These are phyloP conservation scores for Scutellaria minor DNA, from an alignment of 257 asterid species.

Conservation along the genomic window DNA sequence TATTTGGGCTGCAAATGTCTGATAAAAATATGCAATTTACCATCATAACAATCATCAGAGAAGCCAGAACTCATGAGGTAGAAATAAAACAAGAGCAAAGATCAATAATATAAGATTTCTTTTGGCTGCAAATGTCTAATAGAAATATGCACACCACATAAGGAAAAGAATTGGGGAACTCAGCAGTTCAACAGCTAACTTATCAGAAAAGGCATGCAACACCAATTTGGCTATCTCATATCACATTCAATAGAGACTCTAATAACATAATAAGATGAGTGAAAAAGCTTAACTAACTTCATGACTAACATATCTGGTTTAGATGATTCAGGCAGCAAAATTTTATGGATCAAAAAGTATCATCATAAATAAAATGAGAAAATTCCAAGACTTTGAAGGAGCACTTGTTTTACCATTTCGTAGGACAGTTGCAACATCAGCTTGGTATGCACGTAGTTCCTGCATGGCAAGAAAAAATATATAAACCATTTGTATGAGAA, in stretches of 20 bases:
- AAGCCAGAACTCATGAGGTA: constrained; percentile 1
- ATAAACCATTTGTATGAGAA: not conserved
- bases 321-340: constrained; percentile 19
- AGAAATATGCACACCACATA: not conserved
- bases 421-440: constrained; percentile 95
- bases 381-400: constrained; percentile 20
- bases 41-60: constrained; percentile 6
- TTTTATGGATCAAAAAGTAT: constrained; percentile 24
- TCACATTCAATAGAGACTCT: constrained; percentile 13
- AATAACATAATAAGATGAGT: constrained; percentile 5
- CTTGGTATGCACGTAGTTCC: constrained; percentile 99
- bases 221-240: constrained; percentile 13
- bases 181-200: not conserved
- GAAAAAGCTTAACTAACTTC: constrained; percentile 20
- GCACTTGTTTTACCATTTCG: constrained; percentile 68
- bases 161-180: constrained; percentile 8
- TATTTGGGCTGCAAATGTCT: no score
- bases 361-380: constrained; percentile 13
- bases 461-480: constrained; percentile 43
- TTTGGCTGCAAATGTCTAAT: not conserved
- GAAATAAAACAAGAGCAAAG: constrained; percentile 4
- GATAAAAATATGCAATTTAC: not conserved
- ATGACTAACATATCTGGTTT: not conserved
- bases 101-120: not conserved
- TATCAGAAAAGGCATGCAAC: constrained; percentile 3